Evolutionary conservation across 2,329 filamentous ascomycete genomes (phyloP).

Genomic region (Aspergillaceae sp.): DNA sequence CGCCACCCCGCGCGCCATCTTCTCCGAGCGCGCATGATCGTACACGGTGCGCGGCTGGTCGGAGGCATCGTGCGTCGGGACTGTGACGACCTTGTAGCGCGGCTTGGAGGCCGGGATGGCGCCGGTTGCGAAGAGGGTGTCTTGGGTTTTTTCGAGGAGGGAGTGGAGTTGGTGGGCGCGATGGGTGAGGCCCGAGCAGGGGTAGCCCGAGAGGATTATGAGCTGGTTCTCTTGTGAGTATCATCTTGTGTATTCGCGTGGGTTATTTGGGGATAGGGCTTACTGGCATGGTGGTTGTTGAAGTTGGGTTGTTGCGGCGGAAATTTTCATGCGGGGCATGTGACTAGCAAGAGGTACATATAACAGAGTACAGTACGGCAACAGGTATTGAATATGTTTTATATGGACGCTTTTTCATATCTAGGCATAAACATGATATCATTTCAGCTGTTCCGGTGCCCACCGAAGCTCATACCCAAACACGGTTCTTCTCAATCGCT

Average conservation of each 20-base stretch:
- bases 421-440: background rate
- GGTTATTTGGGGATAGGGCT: conserved; percentile 1
- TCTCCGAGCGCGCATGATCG: conserved; percentile 50
- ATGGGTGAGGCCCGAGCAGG: conserved; percentile 55
- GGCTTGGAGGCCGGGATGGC: conserved; percentile 34
- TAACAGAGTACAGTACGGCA: background rate
- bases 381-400: background rate
- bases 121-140: conserved; percentile 34
- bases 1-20: conserved; percentile 54
- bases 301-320: conserved; percentile 3
- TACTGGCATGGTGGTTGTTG: conserved; percentile 24
- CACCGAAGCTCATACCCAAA: conserved; percentile 68
- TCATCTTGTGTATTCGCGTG: background rate
- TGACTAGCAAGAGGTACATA: background rate
- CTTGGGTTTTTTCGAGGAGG: conserved; percentile 41
- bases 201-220: conserved; percentile 54
- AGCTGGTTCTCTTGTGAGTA: conserved; percentile 35
- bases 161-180: conserved; percentile 50
- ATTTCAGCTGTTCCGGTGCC: conserved; percentile 34
- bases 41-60: conserved; percentile 44
- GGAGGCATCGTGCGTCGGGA: conserved; percentile 32
- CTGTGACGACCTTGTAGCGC: conserved; percentile 35
- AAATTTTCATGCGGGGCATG: background rate
- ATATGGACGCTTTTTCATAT: background rate
- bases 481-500: conserved; percentile 71